Evolutionary conservation across 1,139 yeast genomes (phyloP).

Genomic region (Debaryomyces fabryi): DNA sequence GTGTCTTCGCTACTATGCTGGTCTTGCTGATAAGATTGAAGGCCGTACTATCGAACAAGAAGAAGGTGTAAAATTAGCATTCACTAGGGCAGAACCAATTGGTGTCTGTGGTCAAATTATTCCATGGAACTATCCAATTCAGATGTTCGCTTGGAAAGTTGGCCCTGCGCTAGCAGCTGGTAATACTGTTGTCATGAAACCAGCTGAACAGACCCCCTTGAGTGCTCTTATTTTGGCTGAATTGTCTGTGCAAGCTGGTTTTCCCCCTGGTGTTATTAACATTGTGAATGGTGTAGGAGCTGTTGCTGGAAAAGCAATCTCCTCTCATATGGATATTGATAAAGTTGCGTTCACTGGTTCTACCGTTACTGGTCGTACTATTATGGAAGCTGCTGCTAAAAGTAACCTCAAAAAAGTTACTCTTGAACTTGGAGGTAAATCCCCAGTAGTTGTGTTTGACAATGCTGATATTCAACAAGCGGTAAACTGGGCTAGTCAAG

Average conservation of each 20-base stretch:
- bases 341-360: slow-evolving; percentile 41
- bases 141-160: slow-evolving; percentile 40
- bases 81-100: slow-evolving; percentile 41
- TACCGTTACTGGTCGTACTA: slow-evolving; percentile 34
- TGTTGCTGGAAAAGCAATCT: slow-evolving; percentile 34
- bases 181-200: slow-evolving; percentile 36
- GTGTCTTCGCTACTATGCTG: slow-evolving; percentile 65
- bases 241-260: slow-evolving; percentile 32
- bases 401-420: slow-evolving; percentile 36
- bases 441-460: slow-evolving; percentile 33
- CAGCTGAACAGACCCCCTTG: slow-evolving; percentile 38
- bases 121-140: slow-evolving; percentile 42
- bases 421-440: slow-evolving; percentile 39
- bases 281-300: slow-evolving; percentile 35
- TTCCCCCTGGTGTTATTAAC: slow-evolving; percentile 38
- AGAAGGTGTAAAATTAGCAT: slow-evolving; percentile 75
- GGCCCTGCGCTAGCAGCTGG: slow-evolving; percentile 39
- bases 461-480: slow-evolving; percentile 28
- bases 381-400: slow-evolving; percentile 36
- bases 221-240: slow-evolving; percentile 33
- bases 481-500: slow-evolving; percentile 46
- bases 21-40: slow-evolving; percentile 70
- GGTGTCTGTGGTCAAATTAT: slow-evolving; percentile 44
- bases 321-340: slow-evolving; percentile 32
- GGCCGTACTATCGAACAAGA: slow-evolving; percentile 64